phyloP scores from a whole-genome alignment of 2,329 filamentous ascomycete species.

The Pseudonectria buxi region DNA sequence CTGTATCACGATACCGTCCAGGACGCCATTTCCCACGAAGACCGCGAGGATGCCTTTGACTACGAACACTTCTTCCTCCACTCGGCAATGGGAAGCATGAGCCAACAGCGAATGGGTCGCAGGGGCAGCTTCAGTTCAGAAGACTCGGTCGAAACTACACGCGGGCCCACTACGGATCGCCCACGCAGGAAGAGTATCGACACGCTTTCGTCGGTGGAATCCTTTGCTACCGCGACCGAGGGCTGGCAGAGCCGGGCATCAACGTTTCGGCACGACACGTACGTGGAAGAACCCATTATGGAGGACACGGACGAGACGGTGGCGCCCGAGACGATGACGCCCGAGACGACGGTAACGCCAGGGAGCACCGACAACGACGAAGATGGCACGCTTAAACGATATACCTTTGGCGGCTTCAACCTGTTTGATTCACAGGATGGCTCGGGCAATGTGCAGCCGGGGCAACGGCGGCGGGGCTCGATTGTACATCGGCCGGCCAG shows the following conservation, averaged over 20 bases:
- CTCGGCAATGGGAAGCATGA: constrained; percentile 78
- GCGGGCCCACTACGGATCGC: constrained; percentile 33
- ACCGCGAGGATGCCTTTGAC: constrained; percentile 90
- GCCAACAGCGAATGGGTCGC: constrained; percentile 27
- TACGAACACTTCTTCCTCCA: constrained; percentile 95
- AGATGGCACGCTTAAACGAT: constrained; percentile 8
- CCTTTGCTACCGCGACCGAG: constrained; percentile 52
- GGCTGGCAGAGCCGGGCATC: constrained; percentile 36
- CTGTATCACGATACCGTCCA: constrained; percentile 56
- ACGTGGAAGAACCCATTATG: constrained; percentile 11
- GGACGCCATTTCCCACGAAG: constrained; percentile 71
- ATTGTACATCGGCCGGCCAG: constrained; percentile 38
- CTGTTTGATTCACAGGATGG: constrained; percentile 16
- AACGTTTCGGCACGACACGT: constrained; percentile 10
- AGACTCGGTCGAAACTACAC: constrained; percentile 55
- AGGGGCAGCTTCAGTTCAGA: constrained; percentile 47
- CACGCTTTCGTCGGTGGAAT: constrained; percentile 45
- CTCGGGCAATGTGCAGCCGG: constrained; percentile 20
- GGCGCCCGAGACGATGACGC: constrained; percentile 12
- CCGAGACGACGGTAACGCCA: constrained; percentile 13
- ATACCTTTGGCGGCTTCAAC: constrained; percentile 21
- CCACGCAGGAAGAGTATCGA: constrained; percentile 39
- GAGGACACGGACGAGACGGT: constrained; percentile 15
- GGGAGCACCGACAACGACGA: no score
- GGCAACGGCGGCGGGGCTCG: constrained; percentile 24